phyloP scores from a whole-genome alignment of 768 basidiomycete species.

The Aureoboletus auriporus region DNA sequence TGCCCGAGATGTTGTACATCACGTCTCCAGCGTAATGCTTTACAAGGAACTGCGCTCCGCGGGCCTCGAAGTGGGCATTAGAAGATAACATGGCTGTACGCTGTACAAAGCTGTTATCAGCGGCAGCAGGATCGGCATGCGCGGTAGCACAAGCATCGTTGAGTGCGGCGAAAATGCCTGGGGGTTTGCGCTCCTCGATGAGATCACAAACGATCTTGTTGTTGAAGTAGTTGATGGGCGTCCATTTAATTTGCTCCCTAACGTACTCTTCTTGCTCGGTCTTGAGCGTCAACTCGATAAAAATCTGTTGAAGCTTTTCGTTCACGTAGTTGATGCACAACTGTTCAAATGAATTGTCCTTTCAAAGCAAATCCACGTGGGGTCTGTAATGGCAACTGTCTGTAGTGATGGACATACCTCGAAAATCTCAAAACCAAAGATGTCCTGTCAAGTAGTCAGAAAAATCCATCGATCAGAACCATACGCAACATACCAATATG shows the following conservation, averaged over 20 bases:
- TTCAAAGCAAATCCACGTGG: slow-evolving; percentile 21
- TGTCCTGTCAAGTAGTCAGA: slow-evolving; percentile 54
- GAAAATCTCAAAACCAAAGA: slow-evolving; percentile 99
- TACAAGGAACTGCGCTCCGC: slow-evolving; percentile 91
- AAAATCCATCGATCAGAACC: background rate
- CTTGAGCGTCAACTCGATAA: slow-evolving; percentile 97
- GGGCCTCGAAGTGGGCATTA: slow-evolving; percentile 92
- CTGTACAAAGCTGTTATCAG: slow-evolving; percentile 96
- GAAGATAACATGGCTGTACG: slow-evolving; percentile 75
- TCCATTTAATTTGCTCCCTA: slow-evolving; percentile 98
- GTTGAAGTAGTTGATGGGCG: slow-evolving; percentile 98
- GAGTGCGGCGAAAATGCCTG: slow-evolving; percentile 95
- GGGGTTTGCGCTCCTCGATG: slow-evolving; percentile 94
- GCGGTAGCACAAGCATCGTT: slow-evolving; percentile 99
- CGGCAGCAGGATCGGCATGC: slow-evolving; percentile 93
- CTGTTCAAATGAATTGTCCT: slow-evolving; percentile 97
- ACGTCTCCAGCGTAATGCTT: slow-evolving; percentile 98
- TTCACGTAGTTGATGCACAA: slow-evolving; percentile 99
- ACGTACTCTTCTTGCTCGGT: slow-evolving; percentile 99
- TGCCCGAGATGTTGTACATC: slow-evolving; percentile 94
- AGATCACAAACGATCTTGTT: slow-evolving; percentile 98
- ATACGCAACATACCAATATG: slow-evolving; percentile 60
- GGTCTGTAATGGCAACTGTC: slow-evolving; percentile 2
- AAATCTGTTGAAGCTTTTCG: slow-evolving; percentile 99
- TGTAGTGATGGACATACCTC: slow-evolving; percentile 46